phyloP scores from a whole-genome alignment of 2,329 filamentous ascomycete genomes.

The Amphichorda felina region DNA sequence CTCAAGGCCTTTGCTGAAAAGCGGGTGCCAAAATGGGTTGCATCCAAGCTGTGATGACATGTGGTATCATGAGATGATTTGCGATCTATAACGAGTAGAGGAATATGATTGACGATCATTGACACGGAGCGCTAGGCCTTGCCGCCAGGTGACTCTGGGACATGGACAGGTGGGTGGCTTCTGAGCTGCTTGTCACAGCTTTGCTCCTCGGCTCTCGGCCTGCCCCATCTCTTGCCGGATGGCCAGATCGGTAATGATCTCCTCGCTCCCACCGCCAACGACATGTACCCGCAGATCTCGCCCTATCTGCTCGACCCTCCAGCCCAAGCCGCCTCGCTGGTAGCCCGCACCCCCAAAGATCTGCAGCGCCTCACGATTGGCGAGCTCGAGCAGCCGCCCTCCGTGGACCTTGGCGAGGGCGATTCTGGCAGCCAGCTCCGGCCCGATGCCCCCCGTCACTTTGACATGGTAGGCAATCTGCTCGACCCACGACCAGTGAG shows the following conservation, averaged over 20 bases:
- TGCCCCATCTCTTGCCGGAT: constrained; percentile 30
- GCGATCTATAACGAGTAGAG: too few species aligned
- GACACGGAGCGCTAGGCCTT: too few species aligned
- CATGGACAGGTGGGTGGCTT: too few species aligned
- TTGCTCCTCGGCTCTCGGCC: too few species aligned
- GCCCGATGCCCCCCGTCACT: constrained; percentile 13
- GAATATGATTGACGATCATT: too few species aligned
- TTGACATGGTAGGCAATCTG: constrained; percentile 45
- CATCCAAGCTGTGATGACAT: constrained; percentile 32
- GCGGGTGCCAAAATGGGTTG: constrained; percentile 33
- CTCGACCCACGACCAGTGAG: constrained; percentile 49
- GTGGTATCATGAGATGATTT: too few species aligned
- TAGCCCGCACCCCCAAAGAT: constrained; percentile 41
- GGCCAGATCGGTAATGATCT: constrained; percentile 39
- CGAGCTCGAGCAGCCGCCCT: constrained; percentile 34
- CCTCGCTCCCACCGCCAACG: constrained; percentile 41
- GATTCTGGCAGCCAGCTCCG: constrained; percentile 13
- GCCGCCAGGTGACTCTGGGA: too few species aligned
- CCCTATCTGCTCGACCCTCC: constrained; percentile 39
- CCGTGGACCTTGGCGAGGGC: constrained; percentile 33
- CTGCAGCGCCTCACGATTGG: constrained; percentile 39
- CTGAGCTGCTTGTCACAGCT: too few species aligned
- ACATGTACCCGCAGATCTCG: constrained; percentile 32
- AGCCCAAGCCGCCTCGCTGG: constrained; percentile 32
- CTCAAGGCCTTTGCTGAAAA: constrained; percentile 39